Evolutionary conservation across 129 eudicot species (phyloP).

Genomic region (Flaveria bidentis): DNA sequence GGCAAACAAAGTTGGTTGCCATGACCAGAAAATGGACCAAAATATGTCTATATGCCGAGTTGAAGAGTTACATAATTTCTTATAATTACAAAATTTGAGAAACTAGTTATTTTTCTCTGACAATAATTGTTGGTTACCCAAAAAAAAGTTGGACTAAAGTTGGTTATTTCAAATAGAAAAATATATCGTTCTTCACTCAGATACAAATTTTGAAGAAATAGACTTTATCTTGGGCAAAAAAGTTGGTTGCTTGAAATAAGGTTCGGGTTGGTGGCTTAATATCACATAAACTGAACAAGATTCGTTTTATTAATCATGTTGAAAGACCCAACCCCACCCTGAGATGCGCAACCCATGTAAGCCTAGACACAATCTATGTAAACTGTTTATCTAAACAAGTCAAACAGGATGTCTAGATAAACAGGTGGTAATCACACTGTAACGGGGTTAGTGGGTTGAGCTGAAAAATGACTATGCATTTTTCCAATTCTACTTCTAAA

Average conservation of each 20-base stretch:
- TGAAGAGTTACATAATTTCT: not conserved
- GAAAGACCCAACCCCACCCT: not conserved
- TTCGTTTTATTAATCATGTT: too few species aligned
- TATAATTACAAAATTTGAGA: not conserved
- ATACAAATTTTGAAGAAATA: too few species aligned
- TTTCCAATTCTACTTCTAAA: not conserved
- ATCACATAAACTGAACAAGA: not conserved
- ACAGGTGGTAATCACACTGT: not conserved
- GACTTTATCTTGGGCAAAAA: not conserved
- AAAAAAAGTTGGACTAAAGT: not conserved
- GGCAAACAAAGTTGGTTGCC: not conserved
- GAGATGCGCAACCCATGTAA: not conserved
- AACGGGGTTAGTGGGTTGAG: not conserved
- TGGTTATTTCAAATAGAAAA: not conserved
- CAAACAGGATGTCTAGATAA: not conserved
- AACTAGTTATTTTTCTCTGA: not conserved
- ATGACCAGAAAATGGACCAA: not conserved
- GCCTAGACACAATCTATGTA: not conserved
- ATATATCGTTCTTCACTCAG: too few species aligned
- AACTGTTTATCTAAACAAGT: not conserved
- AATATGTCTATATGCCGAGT: too few species aligned
- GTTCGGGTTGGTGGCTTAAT: not conserved
- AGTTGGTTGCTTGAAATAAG: not conserved
- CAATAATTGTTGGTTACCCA: not conserved
- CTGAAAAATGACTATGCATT: not conserved